Base-by-base conservation (phyloP, 192 early-diverging fungal genomes). In the Mortierella alpina region DNA sequence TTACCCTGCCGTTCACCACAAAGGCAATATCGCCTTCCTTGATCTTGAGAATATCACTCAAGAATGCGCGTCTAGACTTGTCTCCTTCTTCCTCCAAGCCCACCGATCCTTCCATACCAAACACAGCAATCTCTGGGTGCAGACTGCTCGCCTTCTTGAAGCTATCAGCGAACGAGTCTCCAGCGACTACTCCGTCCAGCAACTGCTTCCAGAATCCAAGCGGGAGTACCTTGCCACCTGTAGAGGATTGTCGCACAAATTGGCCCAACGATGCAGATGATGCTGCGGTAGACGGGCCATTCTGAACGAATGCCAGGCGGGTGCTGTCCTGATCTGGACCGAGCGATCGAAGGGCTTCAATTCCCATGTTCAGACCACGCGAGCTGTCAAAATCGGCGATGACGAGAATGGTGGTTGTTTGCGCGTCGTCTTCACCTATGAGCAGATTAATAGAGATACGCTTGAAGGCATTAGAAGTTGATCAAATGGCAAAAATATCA, bases 1-100 rank as follows among this genome's bases (percentile, higher is more conserved):
- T 66, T 75, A 92, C 82, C 22, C 92, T 85, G 8, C 92, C 92
- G 58, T 95, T 93, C 22, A 90, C 78, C n/a, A 91, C 78, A 20
- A 93, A 63, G 15, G 66, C 63, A 41, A 62, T 73, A 6, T 78
- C 68, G 17, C 67, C 67, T 15, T 70, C 64, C 14, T 66, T 58
- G 5, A 55, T 50, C 45, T 77, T 61, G 13, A 76, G 23, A 2
- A 42, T 57, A 13, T 77, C 73, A 40, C 22, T 68, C 45, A 79
- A 63, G 55, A 82, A 73, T 1, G 10, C 18, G 4, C 68, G 54
- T 12, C 67, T 51, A 6, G 69, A 59, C 4, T 18, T 45, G n/a
- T 68, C 22, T 7, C 20, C 55, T 7, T 72, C 57, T 20, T 72
- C 66, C 14, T 80, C 77, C 2, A 41, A 22, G 11, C 77, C 77